Conservation (phyloP, 768 basidiomycete species). For the Pholiota microspora region DNA sequence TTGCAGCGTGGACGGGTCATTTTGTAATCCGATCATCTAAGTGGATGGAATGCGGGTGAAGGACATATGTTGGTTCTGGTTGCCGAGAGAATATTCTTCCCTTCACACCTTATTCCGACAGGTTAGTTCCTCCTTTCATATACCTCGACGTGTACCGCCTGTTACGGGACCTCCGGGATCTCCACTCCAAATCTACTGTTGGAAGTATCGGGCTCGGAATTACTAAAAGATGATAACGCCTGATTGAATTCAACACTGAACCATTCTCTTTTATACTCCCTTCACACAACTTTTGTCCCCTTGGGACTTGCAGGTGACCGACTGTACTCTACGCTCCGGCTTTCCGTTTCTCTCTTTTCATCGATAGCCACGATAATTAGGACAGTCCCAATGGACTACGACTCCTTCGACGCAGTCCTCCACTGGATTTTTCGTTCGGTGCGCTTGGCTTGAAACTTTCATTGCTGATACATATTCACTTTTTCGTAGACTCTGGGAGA, state of each 20-base stretch:
- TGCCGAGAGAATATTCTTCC: constrained; percentile 26
- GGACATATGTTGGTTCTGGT: constrained; percentile 12
- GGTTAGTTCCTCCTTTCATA: constrained; percentile 13
- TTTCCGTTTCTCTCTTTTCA: constrained; percentile 24
- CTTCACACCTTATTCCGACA: constrained; percentile 17
- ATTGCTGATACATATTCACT: background rate
- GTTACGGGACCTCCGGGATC: constrained; percentile 25
- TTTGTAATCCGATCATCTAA: constrained; percentile 29
- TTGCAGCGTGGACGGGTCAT: constrained; percentile 19
- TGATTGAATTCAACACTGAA: constrained; percentile 26
- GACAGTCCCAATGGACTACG: constrained; percentile 62
- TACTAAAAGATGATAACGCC: constrained; percentile 30
- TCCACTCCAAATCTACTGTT: constrained; percentile 22
- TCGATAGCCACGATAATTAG: constrained; percentile 28
- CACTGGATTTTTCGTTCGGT: constrained; percentile 80
- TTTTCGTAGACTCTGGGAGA: constrained; percentile 67
- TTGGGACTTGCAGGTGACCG: constrained; percentile 27
- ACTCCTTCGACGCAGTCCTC: constrained; percentile 75
- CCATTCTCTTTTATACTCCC: constrained; percentile 38
- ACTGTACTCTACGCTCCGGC: constrained; percentile 33
- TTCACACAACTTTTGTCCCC: constrained; percentile 21
- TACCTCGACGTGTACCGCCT: constrained; percentile 22
- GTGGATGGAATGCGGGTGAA: constrained; percentile 29
- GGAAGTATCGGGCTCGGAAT: constrained; percentile 20
- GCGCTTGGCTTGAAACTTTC: constrained; percentile 20